Conservation (phyloP, 805 yeast species). For the Tetrapisispora pingtungensis region DNA sequence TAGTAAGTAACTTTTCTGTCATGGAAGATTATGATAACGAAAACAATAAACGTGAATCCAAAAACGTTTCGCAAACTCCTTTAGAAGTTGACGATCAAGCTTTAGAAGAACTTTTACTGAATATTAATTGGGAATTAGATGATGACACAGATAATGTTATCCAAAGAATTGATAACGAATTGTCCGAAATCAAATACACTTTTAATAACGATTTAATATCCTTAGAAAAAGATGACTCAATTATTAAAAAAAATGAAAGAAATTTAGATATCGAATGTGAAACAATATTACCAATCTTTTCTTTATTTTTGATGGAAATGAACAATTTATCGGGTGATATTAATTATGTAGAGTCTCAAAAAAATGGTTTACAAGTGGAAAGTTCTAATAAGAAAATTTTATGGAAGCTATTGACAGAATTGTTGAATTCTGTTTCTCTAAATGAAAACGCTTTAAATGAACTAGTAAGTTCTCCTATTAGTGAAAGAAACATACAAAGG, state of each 20-base stretch:
- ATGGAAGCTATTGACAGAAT: constrained; percentile 57
- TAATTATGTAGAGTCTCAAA: constrained; percentile 58
- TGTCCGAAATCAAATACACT: constrained; percentile 51
- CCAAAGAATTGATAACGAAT: constrained; percentile 46
- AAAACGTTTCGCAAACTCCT: background rate
- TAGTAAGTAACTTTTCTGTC: background rate
- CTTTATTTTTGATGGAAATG: constrained; percentile 50
- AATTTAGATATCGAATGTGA: constrained; percentile 45
- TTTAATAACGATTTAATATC: constrained; percentile 48
- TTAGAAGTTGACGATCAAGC: constrained; percentile 25
- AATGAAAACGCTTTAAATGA: constrained; percentile 43
- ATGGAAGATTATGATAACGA: background rate
- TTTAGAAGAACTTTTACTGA: constrained; percentile 53
- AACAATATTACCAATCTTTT: constrained; percentile 42
- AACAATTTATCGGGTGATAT: constrained; percentile 60
- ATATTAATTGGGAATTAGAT: constrained; percentile 62
- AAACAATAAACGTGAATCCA: background rate
- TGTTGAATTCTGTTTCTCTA: constrained; percentile 61
- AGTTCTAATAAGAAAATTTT: constrained; percentile 72
- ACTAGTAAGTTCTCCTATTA: constrained; percentile 40
- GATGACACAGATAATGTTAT: constrained; percentile 56
- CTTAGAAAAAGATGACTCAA: constrained; percentile 36
- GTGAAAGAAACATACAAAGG: constrained; percentile 34
- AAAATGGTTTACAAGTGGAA: constrained; percentile 75
- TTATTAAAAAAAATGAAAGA: constrained; percentile 34